Percentiles rank a stretch among this genome's conserved stretches.
Evolutionary conservation across 805 yeast genomes (phyloP).

Genomic region (Kodamaea lidongshanica): DNA sequence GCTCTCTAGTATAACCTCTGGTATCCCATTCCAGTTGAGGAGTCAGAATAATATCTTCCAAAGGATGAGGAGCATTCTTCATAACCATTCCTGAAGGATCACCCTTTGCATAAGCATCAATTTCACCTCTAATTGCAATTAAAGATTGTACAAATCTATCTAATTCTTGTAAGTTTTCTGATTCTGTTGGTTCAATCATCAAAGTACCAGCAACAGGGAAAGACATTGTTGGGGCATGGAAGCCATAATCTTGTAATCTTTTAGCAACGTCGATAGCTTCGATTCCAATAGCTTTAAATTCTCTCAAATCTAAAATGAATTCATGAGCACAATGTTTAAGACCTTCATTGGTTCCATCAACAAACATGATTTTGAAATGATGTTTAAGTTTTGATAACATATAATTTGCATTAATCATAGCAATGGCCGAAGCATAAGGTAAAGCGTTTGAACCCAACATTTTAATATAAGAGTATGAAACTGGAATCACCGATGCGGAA

Average conservation of each 20-base stretch:
- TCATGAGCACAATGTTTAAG: constrained; percentile 91
- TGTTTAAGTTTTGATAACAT: constrained; percentile 75
- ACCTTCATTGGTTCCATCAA: constrained; percentile 46
- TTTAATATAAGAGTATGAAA: constrained; percentile 91
- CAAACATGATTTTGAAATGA: constrained; percentile 71
- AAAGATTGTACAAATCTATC: constrained; percentile 87
- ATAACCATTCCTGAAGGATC: constrained; percentile 62
- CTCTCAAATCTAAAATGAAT: constrained; percentile 86
- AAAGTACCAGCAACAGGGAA: constrained; percentile 97
- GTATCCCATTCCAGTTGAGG: constrained; percentile 63
- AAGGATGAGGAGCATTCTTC: constrained; percentile 89
- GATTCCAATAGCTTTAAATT: constrained; percentile 69
- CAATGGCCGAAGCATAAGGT: constrained; percentile 81
- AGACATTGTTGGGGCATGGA: constrained; percentile 98
- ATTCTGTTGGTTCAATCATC: constrained; percentile 98
- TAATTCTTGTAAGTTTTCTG: constrained; percentile 81
- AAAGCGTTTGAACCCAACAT: constrained; percentile 83
- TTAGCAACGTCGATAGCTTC: constrained; percentile 97
- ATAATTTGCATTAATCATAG: constrained; percentile 93
- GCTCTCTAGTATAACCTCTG: constrained; percentile 86
- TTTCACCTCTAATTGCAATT: constrained; percentile 77
- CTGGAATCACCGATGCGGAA: constrained; percentile 87
- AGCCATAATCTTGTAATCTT: constrained; percentile 95
- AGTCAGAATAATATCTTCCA: constrained; percentile 65
- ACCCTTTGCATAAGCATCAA: constrained; percentile 62